phyloP scores from a whole-genome alignment of 2,329 filamentous ascomycete genomes.

The Ramichloridium luteum region DNA sequence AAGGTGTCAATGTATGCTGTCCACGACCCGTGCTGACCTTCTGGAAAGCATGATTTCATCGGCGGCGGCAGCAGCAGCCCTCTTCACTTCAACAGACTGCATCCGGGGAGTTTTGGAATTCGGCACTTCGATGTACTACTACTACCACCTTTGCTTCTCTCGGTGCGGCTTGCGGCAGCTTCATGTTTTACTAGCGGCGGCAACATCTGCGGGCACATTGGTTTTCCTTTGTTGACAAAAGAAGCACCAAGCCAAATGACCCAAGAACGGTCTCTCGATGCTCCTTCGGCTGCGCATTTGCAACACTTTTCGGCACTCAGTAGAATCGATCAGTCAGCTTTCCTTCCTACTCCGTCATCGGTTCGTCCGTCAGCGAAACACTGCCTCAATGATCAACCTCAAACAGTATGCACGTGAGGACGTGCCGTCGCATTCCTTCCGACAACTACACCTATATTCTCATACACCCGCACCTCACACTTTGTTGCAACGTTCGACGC shows the following conservation, averaged over 20 bases:
- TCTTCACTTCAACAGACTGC: constrained; percentile 13
- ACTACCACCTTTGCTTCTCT: constrained; percentile 19
- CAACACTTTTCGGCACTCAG: constrained; percentile 16
- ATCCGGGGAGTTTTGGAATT: constrained; percentile 17
- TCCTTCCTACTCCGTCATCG: too few species aligned
- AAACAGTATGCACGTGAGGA: too few species aligned
- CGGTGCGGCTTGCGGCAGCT: constrained; percentile 22
- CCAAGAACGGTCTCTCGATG: constrained; percentile 12
- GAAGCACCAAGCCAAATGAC: constrained; percentile 11
- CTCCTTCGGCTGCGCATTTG: constrained; percentile 8
- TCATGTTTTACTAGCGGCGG: constrained; percentile 23
- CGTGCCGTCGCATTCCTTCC: too few species aligned
- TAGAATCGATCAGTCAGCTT: constrained; percentile 20
- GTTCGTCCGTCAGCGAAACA: too few species aligned
- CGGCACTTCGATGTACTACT: constrained; percentile 18
- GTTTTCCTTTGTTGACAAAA: constrained; percentile 10
- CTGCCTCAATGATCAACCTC: too few species aligned
- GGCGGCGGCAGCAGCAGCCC: too few species aligned
- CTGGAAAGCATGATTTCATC: constrained; percentile 14
- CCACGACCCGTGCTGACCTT: constrained; percentile 15
- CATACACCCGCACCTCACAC: too few species aligned
- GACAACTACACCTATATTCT: too few species aligned
- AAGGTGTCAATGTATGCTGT: constrained; percentile 10
- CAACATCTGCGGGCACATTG: constrained; percentile 6
- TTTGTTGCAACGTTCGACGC: too few species aligned